Conservation (phyloP, 2,329 filamentous ascomycete species). For the Colletotrichum sp. region DNA sequence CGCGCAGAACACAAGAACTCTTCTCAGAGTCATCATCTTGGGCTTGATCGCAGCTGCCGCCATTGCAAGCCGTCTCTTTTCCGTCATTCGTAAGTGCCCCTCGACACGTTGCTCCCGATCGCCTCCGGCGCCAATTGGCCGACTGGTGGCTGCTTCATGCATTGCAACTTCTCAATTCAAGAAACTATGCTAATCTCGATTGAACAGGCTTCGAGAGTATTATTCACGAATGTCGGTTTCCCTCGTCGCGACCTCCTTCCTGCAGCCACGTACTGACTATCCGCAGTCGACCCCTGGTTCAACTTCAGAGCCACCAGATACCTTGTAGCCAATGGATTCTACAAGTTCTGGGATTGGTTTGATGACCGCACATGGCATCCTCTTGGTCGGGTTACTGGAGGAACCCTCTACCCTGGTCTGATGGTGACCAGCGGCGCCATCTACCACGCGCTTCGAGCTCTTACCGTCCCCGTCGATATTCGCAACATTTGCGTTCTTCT, state of each 20-base stretch:
- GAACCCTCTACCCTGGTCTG: slow-evolving; percentile 96
- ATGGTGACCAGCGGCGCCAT: slow-evolving; percentile 99
- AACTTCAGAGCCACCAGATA: slow-evolving; percentile 99
- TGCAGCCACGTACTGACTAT: slow-evolving; percentile 28
- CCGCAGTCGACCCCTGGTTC: slow-evolving; percentile 96
- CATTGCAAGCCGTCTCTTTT: slow-evolving; percentile 93
- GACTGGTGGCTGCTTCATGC: neutral
- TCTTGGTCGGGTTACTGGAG: slow-evolving; percentile 95
- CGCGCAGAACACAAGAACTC: slow-evolving; percentile 80
- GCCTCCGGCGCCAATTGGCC: neutral
- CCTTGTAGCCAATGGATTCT: slow-evolving; percentile 94
- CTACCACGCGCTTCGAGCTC: slow-evolving; percentile 88
- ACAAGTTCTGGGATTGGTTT: slow-evolving; percentile 99
- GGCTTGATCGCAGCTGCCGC: slow-evolving; percentile 89
- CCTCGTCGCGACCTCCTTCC: slow-evolving; percentile 4
- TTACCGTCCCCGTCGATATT: slow-evolving; percentile 95
- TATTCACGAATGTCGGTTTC: slow-evolving; percentile 93
- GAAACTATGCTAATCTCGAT: slow-evolving; percentile 32
- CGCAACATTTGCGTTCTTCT: slow-evolving; percentile 98
- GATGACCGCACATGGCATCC: slow-evolving; percentile 99
- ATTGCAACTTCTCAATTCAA: neutral
- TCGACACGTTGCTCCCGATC: slow-evolving; percentile 7
- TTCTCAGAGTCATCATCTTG: slow-evolving; percentile 90
- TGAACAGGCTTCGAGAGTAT: slow-evolving; percentile 91
- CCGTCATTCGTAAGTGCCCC: slow-evolving; percentile 83